Conservation (phyloP, 2,329 filamentous ascomycete genomes). For the Fusarium abutilonis region DNA sequence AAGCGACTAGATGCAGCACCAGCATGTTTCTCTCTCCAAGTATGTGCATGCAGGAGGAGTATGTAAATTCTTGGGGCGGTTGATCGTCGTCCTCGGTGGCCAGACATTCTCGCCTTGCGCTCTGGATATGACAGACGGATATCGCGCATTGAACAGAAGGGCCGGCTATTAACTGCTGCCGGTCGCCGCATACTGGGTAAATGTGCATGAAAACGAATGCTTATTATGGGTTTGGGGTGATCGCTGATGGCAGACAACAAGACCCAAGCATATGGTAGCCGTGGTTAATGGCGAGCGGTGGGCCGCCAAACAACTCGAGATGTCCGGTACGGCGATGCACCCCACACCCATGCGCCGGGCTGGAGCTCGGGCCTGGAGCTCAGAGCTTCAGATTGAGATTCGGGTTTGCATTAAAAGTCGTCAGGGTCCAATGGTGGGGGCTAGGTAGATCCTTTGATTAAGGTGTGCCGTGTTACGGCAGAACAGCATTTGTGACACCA, state of each 20-base stretch:
- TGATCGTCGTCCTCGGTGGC: slow-evolving; percentile 10
- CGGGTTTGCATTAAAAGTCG: slow-evolving; percentile 27
- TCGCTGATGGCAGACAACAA: slow-evolving; percentile 11
- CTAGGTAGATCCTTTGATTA: slow-evolving; percentile 26
- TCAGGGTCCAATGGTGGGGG: slow-evolving; percentile 33
- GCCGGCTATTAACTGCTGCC: slow-evolving; percentile 3
- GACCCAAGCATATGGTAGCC: slow-evolving; percentile 7
- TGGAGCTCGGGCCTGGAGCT: slow-evolving; percentile 35
- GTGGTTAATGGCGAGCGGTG: slow-evolving; percentile 25
- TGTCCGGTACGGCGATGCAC: slow-evolving; percentile 31
- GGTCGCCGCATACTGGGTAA: slow-evolving; percentile 5
- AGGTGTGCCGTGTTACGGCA: slow-evolving; percentile 20
- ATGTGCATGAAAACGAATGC: neutral
- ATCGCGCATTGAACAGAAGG: slow-evolving; percentile 4
- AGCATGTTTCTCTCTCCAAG: slow-evolving; percentile 17
- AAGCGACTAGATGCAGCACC: slow-evolving; percentile 25
- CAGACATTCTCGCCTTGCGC: slow-evolving; percentile 10
- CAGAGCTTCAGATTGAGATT: slow-evolving; percentile 31
- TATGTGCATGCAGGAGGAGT: slow-evolving; percentile 14
- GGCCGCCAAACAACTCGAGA: slow-evolving; percentile 21
- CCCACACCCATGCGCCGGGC: slow-evolving; percentile 38
- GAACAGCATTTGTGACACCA: slow-evolving; percentile 19
- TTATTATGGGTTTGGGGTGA: slow-evolving; percentile 1
- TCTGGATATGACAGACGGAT: slow-evolving; percentile 1
- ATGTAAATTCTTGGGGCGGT: slow-evolving; percentile 31